Base-by-base conservation (phyloP, 257 asterid species). In the Leonotis leonurus region DNA sequence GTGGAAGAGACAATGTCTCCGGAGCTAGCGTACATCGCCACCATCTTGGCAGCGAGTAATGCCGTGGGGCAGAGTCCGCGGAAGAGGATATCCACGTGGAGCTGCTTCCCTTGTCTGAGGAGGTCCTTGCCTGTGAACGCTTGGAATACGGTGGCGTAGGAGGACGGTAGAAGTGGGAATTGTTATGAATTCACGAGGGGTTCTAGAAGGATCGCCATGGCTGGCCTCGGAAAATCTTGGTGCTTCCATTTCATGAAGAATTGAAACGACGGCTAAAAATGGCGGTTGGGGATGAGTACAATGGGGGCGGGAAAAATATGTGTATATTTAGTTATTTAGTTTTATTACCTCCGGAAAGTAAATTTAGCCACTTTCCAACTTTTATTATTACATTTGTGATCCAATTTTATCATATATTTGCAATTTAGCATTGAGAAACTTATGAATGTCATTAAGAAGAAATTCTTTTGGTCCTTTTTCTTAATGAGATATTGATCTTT, bases 21-120 rank as follows among this genome's bases (percentile, higher is more conserved):
- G 66, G 88, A 81, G 80, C 96, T 87, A 35, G 90, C 96, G 80
- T 87, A 90, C 92, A 90, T 87, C 21, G 97, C 95, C n/a, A 90
- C 95, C 90, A 90, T 83, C 66, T 87, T 90, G 22, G 97, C 84
- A 26, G 95, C 77, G 65, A 85, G 60, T 44, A 82, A 78, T 3
- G 86, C 77, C 3, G 64, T 44, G 35, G 84, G 94, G 3, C 55
- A 30, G 54, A 83, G 56, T 73, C 94, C 89, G 21, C 80, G 83
- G 68, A 83, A 61, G 67, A 70, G 33, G 70, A 81, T 18, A 67
- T 77, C 94, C 8, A 89, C 93, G 70, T 90, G 97, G 29, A 90
- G 20, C 77, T 87, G 95, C 18, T 83, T 80, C 21, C 95, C 93
- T 37, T 73, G 79, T 70, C 74, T 87, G 73, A 83, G 81, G 75